A percentile compares a stretch with the other conserved stretches of the same genome.
Conservation (phyloP, 495 filamentous ascomycete genomes). For the Cercophora samala region DNA sequence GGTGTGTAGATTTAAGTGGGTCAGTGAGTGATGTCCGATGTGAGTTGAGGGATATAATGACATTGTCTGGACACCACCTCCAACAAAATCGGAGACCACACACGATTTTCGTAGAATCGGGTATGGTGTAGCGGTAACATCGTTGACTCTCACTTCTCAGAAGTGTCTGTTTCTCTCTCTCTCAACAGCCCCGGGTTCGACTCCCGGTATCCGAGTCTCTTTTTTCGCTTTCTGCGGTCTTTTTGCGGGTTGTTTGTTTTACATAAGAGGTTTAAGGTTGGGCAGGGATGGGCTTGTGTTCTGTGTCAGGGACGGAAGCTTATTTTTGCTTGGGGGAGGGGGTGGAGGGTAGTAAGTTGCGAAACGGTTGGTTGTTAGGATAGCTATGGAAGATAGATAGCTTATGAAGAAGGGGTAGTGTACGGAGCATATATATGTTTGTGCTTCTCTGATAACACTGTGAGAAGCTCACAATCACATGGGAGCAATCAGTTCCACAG, state of each 20-base stretch:
- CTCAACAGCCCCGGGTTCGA: conserved; percentile 22
- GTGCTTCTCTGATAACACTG: too few relatives aligned
- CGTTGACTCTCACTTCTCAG: conserved; percentile 22
- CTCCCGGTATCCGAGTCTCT: conserved; percentile 22
- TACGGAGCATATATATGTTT: too few relatives aligned
- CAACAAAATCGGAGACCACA: conserved; percentile 17
- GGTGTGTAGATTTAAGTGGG: too few relatives aligned
- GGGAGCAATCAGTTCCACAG: neutral
- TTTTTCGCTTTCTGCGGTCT: conserved; percentile 1
- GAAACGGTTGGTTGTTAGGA: too few relatives aligned
- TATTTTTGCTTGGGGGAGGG: neutral
- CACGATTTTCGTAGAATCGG: conserved; percentile 17
- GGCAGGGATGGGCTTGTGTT: neutral
- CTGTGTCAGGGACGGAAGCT: neutral
- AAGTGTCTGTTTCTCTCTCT: conserved; percentile 19
- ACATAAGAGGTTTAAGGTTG: neutral
- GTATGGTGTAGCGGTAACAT: conserved; percentile 26
- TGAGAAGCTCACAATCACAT: neutral
- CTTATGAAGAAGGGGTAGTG: too few relatives aligned
- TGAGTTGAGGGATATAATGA: neutral
- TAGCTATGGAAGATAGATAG: too few relatives aligned
- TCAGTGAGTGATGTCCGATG: too few relatives aligned
- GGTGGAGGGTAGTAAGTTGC: too few relatives aligned
- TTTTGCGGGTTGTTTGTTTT: neutral
- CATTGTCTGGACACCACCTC: neutral